phyloP scores from a whole-genome alignment of 495 filamentous ascomycete species.

The Tuber umbilicatum region DNA sequence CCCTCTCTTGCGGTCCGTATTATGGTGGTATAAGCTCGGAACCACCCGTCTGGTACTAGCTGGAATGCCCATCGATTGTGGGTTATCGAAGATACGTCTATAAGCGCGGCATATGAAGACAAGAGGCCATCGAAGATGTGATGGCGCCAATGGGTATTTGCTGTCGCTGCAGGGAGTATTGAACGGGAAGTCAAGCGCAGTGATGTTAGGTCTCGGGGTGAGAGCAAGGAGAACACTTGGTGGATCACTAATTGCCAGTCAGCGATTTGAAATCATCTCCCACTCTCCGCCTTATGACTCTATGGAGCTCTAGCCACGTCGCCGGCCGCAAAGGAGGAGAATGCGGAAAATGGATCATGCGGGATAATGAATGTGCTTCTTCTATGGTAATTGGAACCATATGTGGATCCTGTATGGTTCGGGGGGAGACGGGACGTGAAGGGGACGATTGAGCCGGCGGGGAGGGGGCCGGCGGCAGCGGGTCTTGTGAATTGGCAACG shows the following conservation, averaged over 20 bases:
- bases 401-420: background rate
- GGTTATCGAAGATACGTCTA: conserved; percentile 26
- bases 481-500: background rate
- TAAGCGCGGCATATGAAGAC: conserved; percentile 12
- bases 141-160: conserved; percentile 36
- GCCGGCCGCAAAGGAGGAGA: background rate
- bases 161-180: conserved; percentile 27
- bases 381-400: background rate
- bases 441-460: background rate
- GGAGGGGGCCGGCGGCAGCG: background rate
- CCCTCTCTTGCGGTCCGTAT: conserved; percentile 11
- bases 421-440: background rate
- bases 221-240: conserved; percentile 36
- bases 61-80: conserved; percentile 30
- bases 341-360: background rate
- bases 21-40: conserved; percentile 33
- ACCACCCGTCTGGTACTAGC: conserved; percentile 35
- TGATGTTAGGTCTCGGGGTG: conserved; percentile 17
- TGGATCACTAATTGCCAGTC: conserved; percentile 35
- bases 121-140: conserved; percentile 17
- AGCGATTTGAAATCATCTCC: conserved; percentile 1
- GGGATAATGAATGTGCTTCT: background rate
- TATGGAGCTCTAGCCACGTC: background rate
- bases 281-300: background rate
- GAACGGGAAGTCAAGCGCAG: conserved; percentile 23